Base-by-base conservation (phyloP, 2,329 filamentous ascomycete species). In the Hymenoscyphus scutula region DNA sequence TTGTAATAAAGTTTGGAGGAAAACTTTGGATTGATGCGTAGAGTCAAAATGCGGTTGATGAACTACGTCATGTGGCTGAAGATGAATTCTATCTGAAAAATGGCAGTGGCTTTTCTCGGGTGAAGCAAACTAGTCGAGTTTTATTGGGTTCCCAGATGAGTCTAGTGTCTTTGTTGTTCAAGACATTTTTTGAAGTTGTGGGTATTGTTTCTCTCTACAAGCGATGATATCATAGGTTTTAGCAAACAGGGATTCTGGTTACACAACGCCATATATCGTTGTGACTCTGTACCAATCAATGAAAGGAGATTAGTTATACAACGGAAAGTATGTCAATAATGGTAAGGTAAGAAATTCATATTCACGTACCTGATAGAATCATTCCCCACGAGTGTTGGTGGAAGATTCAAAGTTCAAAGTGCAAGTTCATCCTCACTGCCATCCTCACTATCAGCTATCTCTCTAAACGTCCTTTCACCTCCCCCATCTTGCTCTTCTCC, bases 361-460 rank as follows among this genome's bases (percentile, higher is more conserved):
- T 23, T 3, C n/a, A 48, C 41, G n/a, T 23, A 48, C 41, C 41
- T 48, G 19, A 11, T 23, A 11, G n/a, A 10, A 23, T 48, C n/a
- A 11, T 2, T 23, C 10, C 6, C n/a, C 38, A n/a, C 6, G 5
- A n/a, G 57, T 15, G 27, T n/a, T 11, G 15, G 37, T 60, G n/a
- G 48, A 5, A 54, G 4, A 25, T 58, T 19, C 3, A 5, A 41
- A 6, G 10, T 15, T 67, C 58, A 64, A 29, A 61, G 55, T 15
- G 64, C 66, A 45, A 69, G 55, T 59, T 66, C 67, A 62, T 69
- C 65, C 41, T 48, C 68, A 53, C 67, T 69, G 60, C 15, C 32
- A 34, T 34, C 32, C 58, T 68, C 68, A 53, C 67, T 69, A 61
- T 69, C 67, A 5, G 55, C 60, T 55, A 67, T 51, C 29, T 61